Percentiles rank a stretch among this genome's conserved stretches.
Conservation (phyloP, 73 alveolate genomes). For the Stentor coeruleus region DNA sequence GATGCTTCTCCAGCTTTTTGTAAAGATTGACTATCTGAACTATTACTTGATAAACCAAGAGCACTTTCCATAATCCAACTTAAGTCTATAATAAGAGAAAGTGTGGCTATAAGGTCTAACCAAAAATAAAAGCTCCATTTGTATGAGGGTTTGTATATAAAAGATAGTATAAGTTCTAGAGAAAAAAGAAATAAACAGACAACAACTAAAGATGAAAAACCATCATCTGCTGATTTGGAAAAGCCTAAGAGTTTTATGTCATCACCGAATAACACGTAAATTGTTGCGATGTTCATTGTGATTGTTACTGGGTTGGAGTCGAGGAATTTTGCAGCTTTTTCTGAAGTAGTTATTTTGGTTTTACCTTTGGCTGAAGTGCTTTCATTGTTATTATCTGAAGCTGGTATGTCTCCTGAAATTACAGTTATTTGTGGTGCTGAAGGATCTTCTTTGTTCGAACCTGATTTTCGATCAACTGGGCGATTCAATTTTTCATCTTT, state of each 20-base stretch:
- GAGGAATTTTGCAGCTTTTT: constrained; percentile 6
- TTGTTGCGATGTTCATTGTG: constrained; percentile 67
- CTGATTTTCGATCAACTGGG: not conserved
- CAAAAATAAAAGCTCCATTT: constrained; percentile 47
- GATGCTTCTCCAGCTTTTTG: constrained; percentile 80
- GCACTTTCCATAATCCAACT: constrained; percentile 72
- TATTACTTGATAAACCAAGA: constrained; percentile 50
- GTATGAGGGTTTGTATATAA: not conserved
- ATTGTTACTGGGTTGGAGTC: constrained; percentile 25
- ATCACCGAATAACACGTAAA: constrained; percentile 86
- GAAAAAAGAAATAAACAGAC: constrained; percentile 24
- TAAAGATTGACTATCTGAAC: constrained; percentile 42
- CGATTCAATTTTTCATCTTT: not conserved
- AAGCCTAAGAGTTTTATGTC: constrained; percentile 57
- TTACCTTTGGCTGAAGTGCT: not conserved
- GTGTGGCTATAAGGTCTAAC: constrained; percentile 80
- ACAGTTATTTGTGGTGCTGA: not conserved
- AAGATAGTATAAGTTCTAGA: constrained; percentile 18
- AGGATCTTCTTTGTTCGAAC: not conserved
- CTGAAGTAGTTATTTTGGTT: not conserved
- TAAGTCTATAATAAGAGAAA: constrained; percentile 75
- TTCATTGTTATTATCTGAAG: too few species aligned
- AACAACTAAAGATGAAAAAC: constrained; percentile 18
- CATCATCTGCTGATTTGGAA: constrained; percentile 27
- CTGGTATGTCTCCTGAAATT: not conserved